phyloP scores from a whole-genome alignment of 257 asterid species.

The Jacaranda mimosifolia region DNA sequence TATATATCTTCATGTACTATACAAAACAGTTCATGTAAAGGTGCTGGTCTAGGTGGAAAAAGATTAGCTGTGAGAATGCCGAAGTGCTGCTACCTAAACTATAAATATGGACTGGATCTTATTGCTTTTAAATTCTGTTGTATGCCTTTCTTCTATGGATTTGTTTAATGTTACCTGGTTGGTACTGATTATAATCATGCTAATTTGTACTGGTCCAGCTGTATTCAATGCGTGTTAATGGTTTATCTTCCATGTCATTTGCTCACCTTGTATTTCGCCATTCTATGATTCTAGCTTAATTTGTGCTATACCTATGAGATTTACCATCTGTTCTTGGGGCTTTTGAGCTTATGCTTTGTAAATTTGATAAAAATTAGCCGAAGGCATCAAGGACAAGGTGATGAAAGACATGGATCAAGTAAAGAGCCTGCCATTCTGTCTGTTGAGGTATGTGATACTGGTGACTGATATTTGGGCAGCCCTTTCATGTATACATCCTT shows the following conservation, averaged over 20 bases:
- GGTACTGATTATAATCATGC: background rate
- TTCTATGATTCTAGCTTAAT: background rate
- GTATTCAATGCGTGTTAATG: background rate
- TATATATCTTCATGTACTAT: too few species aligned
- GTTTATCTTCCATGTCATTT: slow-evolving; percentile 6
- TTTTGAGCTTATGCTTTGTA: slow-evolving; percentile 29
- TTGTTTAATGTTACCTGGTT: slow-evolving; percentile 20
- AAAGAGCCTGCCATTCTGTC: slow-evolving; percentile 88
- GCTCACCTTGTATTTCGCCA: background rate
- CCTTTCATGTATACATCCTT: slow-evolving; percentile 10
- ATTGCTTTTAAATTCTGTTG: background rate
- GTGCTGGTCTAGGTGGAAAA: too few species aligned
- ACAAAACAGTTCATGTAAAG: too few species aligned
- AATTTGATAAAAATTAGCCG: slow-evolving; percentile 51
- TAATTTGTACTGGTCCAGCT: background rate
- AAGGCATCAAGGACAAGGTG: slow-evolving; percentile 59
- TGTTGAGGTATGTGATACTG: slow-evolving; percentile 71
- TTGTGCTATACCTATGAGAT: background rate
- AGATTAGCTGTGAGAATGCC: too few species aligned
- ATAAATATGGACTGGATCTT: background rate
- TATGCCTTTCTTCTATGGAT: background rate
- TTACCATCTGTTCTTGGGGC: slow-evolving; percentile 6
- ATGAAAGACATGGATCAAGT: slow-evolving; percentile 59
- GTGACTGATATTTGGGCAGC: background rate
- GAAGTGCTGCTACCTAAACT: too few species aligned